Evolutionary conservation across 768 basidiomycete genomes (phyloP).

Genomic region (Russula sp.): DNA sequence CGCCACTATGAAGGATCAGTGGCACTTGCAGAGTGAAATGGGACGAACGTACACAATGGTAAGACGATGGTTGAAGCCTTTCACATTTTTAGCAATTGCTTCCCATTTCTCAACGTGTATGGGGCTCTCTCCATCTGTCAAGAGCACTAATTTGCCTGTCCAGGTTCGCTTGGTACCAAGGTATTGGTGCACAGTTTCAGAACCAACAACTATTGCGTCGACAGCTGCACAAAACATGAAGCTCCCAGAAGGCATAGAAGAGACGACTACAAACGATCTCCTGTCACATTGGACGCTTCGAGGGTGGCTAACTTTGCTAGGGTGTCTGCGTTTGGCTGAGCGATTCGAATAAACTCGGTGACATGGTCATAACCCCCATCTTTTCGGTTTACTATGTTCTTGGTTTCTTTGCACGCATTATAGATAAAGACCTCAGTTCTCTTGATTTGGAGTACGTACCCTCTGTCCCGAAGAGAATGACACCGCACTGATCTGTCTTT

Average conservation of each 20-base stretch:
- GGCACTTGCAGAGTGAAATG: not conserved
- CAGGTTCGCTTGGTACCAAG: conserved; percentile 70
- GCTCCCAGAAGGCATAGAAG: not conserved
- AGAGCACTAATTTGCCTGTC: conserved; percentile 75
- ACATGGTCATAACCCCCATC: conserved; percentile 72
- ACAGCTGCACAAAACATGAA: conserved; percentile 46
- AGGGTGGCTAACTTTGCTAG: conserved; percentile 61
- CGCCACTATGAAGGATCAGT: conserved; percentile 49
- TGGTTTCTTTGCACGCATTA: conserved; percentile 42
- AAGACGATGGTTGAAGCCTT: conserved; percentile 48
- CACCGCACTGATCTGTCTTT: conserved; percentile 93
- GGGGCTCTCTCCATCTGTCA: conserved; percentile 81
- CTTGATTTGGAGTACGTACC: conserved; percentile 37
- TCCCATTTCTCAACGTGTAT: conserved; percentile 77
- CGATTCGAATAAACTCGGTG: conserved; percentile 61
- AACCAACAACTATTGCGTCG: conserved; percentile 80
- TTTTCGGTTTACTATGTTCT: conserved; percentile 55
- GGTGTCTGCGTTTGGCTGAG: conserved; percentile 56
- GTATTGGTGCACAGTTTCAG: conserved; percentile 69
- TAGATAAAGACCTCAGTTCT: not conserved
- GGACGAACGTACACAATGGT: conserved; percentile 59
- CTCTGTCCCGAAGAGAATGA: conserved; percentile 82
- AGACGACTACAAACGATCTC: conserved; percentile 53
- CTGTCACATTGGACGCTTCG: conserved; percentile 46
- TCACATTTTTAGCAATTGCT: conserved; percentile 57